Conservation (phyloP, 805 yeast genomes). For the Kodamaea kakaduensis region DNA sequence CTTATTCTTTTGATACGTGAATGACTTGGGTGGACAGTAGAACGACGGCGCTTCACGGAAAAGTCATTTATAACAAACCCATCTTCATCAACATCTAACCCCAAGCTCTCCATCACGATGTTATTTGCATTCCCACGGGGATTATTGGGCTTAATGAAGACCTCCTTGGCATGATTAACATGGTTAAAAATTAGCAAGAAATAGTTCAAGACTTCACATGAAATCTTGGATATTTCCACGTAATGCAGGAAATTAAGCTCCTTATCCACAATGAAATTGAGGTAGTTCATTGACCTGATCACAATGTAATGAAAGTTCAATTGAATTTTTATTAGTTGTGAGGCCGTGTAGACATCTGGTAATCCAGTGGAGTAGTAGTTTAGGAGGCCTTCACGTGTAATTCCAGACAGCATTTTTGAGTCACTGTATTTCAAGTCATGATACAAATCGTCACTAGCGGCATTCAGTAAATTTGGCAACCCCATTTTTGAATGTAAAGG, state of each 20-base stretch:
- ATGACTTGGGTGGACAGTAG: slow-evolving; percentile 7
- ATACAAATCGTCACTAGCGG: slow-evolving; percentile 26
- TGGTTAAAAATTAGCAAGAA: slow-evolving; percentile 37
- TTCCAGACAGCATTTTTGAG: slow-evolving; percentile 14
- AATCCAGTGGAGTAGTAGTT: slow-evolving; percentile 28
- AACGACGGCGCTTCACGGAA: slow-evolving; percentile 33
- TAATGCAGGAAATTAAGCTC: slow-evolving; percentile 35
- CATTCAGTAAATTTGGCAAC: slow-evolving; percentile 22
- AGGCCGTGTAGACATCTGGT: slow-evolving; percentile 38
- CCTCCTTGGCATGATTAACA: slow-evolving; percentile 11
- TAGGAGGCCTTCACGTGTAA: slow-evolving; percentile 15
- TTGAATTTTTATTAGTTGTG: slow-evolving; percentile 40
- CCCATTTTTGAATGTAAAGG: slow-evolving; percentile 23
- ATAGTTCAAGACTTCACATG: slow-evolving; percentile 36
- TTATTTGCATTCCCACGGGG: slow-evolving; percentile 12
- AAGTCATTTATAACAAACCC: slow-evolving; percentile 44
- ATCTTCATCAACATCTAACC: slow-evolving; percentile 41
- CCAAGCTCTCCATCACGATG: slow-evolving; percentile 33
- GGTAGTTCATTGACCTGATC: slow-evolving; percentile 40
- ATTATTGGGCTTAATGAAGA: slow-evolving; percentile 6
- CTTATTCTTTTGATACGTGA: slow-evolving; percentile 14
- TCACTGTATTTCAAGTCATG: slow-evolving; percentile 23
- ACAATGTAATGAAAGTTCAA: slow-evolving; percentile 41
- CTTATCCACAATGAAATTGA: slow-evolving; percentile 40
- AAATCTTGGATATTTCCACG: slow-evolving; percentile 31